Conservation (phyloP, 805 yeast species). For the Ogataea populi-albae region DNA sequence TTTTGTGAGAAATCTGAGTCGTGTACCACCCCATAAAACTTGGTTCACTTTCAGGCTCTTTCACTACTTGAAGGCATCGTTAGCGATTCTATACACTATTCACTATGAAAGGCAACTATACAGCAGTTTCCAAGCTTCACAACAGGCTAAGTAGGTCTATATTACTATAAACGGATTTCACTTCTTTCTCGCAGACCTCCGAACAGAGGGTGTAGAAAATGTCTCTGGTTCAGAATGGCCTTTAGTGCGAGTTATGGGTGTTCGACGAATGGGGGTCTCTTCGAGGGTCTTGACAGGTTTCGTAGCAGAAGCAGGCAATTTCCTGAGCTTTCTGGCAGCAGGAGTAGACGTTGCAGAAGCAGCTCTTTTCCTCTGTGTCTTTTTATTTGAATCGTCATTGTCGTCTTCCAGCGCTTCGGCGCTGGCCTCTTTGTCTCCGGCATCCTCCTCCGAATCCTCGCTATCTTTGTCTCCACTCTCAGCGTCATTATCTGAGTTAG, state of each 20-base stretch:
- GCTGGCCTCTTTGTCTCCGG: conserved; percentile 5
- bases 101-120: too few relatives aligned
- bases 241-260: conserved; percentile 11
- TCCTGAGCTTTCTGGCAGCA: conserved; percentile 17
- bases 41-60: too few relatives aligned
- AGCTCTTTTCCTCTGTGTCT: conserved; percentile 15
- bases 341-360: conserved; percentile 11
- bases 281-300: conserved; percentile 8
- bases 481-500: conserved; percentile 7
- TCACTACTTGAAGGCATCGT: too few relatives aligned
- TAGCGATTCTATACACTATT: too few relatives aligned
- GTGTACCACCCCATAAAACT: too few relatives aligned
- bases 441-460: conserved; percentile 4
- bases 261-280: conserved; percentile 15
- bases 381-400: conserved; percentile 2
- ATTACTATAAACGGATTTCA: conserved; percentile 1
- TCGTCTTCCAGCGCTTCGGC: conserved; percentile 6
- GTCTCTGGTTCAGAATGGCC: conserved; percentile 8
- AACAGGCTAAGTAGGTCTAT: too few relatives aligned
- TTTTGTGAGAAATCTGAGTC: too few relatives aligned
- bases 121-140: too few relatives aligned
- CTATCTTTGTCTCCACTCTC: conserved; percentile 4
- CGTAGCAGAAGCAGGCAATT: conserved; percentile 15
- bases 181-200: conserved; percentile 22
- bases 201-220: conserved; percentile 20